Conservation (phyloP, 257 asterid genomes). For the Avicennia marina region DNA sequence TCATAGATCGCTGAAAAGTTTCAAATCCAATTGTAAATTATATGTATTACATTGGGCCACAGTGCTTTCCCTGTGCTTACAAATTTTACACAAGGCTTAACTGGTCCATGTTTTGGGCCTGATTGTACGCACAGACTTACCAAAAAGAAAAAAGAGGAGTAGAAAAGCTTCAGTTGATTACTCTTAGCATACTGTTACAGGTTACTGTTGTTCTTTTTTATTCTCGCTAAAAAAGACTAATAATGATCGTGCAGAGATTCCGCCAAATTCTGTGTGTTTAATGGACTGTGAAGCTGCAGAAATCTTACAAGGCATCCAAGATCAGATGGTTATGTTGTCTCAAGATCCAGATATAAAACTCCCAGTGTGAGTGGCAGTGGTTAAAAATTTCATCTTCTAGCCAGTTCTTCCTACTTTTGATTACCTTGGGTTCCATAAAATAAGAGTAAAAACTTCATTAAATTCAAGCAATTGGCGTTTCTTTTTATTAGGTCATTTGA, state of each 20-base stretch:
- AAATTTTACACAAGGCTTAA: no score
- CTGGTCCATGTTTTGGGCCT: no score
- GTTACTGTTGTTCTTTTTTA: neutral
- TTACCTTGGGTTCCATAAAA: conserved; percentile 8
- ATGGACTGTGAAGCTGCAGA: conserved; percentile 94
- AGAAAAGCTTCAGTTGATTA: no score
- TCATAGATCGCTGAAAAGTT: no score
- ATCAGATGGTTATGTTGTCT: conserved; percentile 65
- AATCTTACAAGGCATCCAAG: conserved; percentile 71
- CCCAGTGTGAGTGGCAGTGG: conserved; percentile 58
- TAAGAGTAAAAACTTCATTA: conserved; percentile 2
- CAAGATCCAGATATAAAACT: conserved; percentile 76
- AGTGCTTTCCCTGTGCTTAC: no score
- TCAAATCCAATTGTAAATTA: no score
- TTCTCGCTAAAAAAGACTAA: conserved; percentile 21
- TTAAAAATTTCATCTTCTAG: conserved; percentile 13
- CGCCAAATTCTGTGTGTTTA: conserved; percentile 54
- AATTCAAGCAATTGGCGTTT: conserved; percentile 14
- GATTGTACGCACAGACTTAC: no score
- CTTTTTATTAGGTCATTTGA: conserved; percentile 64
- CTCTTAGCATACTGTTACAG: neutral
- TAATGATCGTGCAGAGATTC: conserved; percentile 48
- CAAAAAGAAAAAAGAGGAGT: no score
- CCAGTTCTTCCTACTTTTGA: neutral
- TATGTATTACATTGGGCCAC: no score